Evolutionary conservation across 495 filamentous ascomycete genomes (phyloP).

Genomic region (Lindgomyces ingoldianus): DNA sequence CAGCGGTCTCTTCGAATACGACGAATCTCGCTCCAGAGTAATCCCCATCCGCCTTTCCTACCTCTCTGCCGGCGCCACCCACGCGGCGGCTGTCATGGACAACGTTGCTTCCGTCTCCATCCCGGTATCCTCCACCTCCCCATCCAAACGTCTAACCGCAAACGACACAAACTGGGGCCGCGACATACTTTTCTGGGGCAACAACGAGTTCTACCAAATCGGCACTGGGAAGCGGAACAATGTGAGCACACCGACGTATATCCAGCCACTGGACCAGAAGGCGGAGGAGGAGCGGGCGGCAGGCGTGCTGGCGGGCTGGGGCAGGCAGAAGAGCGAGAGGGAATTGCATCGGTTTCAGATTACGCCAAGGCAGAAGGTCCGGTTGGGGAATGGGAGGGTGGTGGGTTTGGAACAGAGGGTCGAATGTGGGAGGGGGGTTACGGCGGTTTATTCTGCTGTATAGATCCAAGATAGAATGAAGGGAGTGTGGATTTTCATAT

Average conservation of each 20-base stretch:
- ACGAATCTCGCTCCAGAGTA: constrained; percentile 66
- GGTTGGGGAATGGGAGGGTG: constrained; percentile 57
- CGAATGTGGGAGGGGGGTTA: constrained; percentile 81
- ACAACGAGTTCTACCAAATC: constrained; percentile 89
- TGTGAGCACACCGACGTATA: constrained; percentile 67
- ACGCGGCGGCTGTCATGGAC: constrained; percentile 76
- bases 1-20: constrained; percentile 79
- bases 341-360: constrained; percentile 79
- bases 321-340: constrained; percentile 48
- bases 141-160: constrained; percentile 40
- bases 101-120: constrained; percentile 67
- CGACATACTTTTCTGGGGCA: constrained; percentile 90
- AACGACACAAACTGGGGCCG: constrained; percentile 79
- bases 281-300: constrained; percentile 49
- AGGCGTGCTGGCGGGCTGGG: not conserved
- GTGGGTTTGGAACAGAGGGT: constrained; percentile 83
- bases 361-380: constrained; percentile 72
- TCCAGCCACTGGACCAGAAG: constrained; percentile 66
- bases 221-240: constrained; percentile 91
- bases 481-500: not conserved
- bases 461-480: not conserved
- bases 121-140: constrained; percentile 43
- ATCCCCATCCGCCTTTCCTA: constrained; percentile 74
- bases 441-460: constrained; percentile 70
- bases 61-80: constrained; percentile 73